Base-by-base conservation (phyloP, 2,329 filamentous ascomycete genomes). In the Neofusicoccum umdonicola region DNA sequence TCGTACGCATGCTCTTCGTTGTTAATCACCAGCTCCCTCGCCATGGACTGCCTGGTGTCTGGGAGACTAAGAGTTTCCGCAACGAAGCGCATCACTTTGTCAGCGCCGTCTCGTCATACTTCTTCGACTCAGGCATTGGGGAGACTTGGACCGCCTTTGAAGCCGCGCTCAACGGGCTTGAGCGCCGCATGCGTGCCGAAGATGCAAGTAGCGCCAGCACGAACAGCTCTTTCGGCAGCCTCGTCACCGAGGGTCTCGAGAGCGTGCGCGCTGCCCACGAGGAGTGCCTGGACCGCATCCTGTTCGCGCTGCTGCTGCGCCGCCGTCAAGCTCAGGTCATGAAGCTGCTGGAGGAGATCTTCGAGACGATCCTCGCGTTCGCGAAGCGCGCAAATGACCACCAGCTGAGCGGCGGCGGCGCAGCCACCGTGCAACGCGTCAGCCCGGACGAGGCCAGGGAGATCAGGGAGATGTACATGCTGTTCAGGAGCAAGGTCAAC, bases 21-120 rank as follows among this genome's bases (percentile, higher is more conserved):
- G 86, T 90, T 35, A 73, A 77, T 9, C 74, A 78, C 35, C 70
- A 82, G 1, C 69, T 82, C 0, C 76, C 76, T 4, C 68, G 68
- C 15, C 67, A 64, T 1, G 48, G 56, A 6, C 12, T 51, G 1
- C 35, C 61, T 9, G 47, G 57, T 45, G 37, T 35, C n/a, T 31
- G 27, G 60, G 45, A 45, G 15, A 39, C 27, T 12, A 52, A 48
- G 60, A 2, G n/a, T 22, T 93, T 97, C 68, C 84, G 88, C 5
- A 83, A 89, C 42, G 91, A 96, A 72, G 89, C 92, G 0, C 88
- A 91, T 62, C 90, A 95, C 74, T 93, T 98, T 68, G 83, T 96
- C 27, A 84, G 86, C 0, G 86, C 86, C 9, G 77, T 97, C 0
- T 85, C 88, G 44, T 85, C 88, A 1, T 95, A 97, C 72, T 90